A percentile compares a stretch with the other conserved stretches of the same genome.
phyloP scores from a whole-genome alignment of 2,329 filamentous ascomycete genomes.

The Bipolaris oryzae region DNA sequence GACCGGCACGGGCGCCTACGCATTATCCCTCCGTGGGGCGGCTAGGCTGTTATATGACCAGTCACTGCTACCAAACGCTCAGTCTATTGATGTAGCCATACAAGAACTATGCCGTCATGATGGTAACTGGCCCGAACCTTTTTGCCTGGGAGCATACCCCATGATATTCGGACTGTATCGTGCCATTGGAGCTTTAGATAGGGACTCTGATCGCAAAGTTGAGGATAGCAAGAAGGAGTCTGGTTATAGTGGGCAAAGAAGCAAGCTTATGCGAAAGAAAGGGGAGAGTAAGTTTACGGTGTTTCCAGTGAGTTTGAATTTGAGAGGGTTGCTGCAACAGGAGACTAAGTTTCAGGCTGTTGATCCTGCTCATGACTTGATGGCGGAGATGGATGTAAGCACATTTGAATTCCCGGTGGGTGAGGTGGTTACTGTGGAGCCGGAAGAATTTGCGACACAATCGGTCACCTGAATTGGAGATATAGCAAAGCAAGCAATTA shows the following conservation, averaged over 20 bases:
- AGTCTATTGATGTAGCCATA: background rate
- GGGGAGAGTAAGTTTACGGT: background rate
- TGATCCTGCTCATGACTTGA: background rate
- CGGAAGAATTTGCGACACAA: background rate
- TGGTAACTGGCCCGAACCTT: background rate
- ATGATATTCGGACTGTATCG: background rate
- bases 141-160: background rate
- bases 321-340: background rate
- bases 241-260: background rate
- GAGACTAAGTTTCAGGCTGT: background rate
- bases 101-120: background rate
- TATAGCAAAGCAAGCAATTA: background rate
- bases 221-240: background rate
- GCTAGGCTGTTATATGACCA: background rate
- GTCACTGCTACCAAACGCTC: background rate
- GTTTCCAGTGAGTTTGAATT: background rate
- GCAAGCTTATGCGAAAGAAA: background rate
- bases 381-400: background rate
- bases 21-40: background rate
- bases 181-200: background rate
- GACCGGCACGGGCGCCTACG: background rate
- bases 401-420: background rate
- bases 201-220: background rate
- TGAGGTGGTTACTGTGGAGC: background rate
- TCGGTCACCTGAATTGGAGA: background rate